phyloP scores from a whole-genome alignment of 176 grass and related monocot genomes.

The Pharus latifolius region DNA sequence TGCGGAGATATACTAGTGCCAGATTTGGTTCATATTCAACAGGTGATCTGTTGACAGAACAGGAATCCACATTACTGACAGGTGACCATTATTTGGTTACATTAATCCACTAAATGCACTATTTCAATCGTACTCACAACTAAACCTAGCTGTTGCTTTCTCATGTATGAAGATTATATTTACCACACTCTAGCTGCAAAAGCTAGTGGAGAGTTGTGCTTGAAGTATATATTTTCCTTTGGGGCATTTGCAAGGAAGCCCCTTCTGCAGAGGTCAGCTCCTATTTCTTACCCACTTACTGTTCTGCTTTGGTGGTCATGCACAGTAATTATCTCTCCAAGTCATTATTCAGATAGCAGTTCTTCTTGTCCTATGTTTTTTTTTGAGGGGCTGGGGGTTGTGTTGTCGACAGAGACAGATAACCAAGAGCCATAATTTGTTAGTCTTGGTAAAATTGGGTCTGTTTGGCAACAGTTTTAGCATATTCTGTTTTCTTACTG shows the following conservation, averaged over 20 bases:
- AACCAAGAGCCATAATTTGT: too few relatives aligned
- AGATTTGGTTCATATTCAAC: slow-evolving; percentile 74
- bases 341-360: neutral
- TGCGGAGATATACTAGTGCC: slow-evolving; percentile 69
- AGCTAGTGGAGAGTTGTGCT: slow-evolving; percentile 89
- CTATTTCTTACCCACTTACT: neutral
- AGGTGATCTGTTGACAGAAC: slow-evolving; percentile 57
- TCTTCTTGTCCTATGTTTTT: too few relatives aligned
- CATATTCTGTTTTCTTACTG: neutral
- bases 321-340: neutral
- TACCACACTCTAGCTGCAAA: slow-evolving; percentile 98
- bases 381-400: too few relatives aligned
- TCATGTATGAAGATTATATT: slow-evolving; percentile 68
- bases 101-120: neutral
- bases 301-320: neutral
- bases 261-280: slow-evolving; percentile 77
- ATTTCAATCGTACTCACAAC: neutral
- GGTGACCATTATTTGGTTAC: slow-evolving; percentile 29
- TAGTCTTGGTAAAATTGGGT: too few relatives aligned
- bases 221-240: slow-evolving; percentile 92
- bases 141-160: slow-evolving; percentile 7
- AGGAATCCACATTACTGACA: slow-evolving; percentile 69
- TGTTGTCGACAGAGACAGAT: too few relatives aligned
- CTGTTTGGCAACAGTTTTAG: neutral
- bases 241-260: slow-evolving; percentile 93